Evolutionary conservation across 1,284 basidiomycete species (phyloP).

Genomic region (Phlebopus sp.): DNA sequence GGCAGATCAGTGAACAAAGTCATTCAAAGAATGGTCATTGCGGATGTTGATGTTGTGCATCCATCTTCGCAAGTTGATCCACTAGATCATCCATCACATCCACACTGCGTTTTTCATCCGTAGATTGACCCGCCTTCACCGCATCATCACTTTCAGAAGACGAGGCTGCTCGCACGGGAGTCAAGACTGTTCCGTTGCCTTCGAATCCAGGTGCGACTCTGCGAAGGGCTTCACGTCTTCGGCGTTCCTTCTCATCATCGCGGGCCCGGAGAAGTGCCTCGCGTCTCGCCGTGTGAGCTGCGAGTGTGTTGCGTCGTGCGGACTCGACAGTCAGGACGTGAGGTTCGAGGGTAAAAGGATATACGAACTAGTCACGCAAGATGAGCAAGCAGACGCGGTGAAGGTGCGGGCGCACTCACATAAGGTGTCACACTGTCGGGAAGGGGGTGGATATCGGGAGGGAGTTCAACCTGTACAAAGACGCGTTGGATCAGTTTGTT

Average conservation of each 20-base stretch:
- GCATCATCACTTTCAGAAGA: conserved; percentile 11
- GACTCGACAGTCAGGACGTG: conserved; percentile 76
- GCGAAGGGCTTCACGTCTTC: conserved; percentile 72
- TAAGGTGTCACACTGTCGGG: conserved; percentile 87
- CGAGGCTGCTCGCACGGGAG: conserved; percentile 43
- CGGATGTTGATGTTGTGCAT: background rate
- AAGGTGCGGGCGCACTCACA: conserved; percentile 46
- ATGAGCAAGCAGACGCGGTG: background rate
- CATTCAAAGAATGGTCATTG: background rate
- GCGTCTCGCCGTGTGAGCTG: conserved; percentile 61
- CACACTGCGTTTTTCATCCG: conserved; percentile 18
- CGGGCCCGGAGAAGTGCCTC: conserved; percentile 68
- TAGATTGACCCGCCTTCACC: conserved; percentile 5
- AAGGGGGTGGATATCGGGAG: conserved; percentile 87
- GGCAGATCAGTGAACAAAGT: too few relatives aligned
- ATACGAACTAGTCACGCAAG: conserved; percentile 69
- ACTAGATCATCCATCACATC: conserved; percentile 83
- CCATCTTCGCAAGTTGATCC: conserved; percentile 59
- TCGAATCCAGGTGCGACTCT: conserved; percentile 76
- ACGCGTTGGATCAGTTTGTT: background rate
- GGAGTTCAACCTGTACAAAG: conserved; percentile 65
- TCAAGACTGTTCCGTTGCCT: conserved; percentile 51
- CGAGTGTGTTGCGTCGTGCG: conserved; percentile 63
- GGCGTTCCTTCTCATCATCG: conserved; percentile 74
- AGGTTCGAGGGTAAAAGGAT: conserved; percentile 88